Evolutionary conservation across 192 early-diverging fungal genomes (phyloP).

Genomic region (Cladochytrium replicatum): DNA sequence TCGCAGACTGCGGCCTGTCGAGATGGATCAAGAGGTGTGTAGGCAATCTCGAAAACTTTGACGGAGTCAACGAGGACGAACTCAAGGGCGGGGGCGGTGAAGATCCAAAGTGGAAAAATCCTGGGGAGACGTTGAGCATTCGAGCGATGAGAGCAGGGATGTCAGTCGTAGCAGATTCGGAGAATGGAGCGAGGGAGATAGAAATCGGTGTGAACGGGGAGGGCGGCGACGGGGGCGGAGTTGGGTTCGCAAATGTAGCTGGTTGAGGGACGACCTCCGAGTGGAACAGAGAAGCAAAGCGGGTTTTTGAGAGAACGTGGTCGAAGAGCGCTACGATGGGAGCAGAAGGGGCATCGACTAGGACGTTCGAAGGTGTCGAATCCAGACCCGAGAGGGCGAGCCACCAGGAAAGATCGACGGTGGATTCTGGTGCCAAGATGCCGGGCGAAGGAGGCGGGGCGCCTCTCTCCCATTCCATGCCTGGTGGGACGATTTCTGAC

Average conservation of each 20-base stretch:
- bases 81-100: neutral
- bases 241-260: too few species aligned
- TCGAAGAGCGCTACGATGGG: too few species aligned
- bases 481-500: neutral
- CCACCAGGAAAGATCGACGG: too few species aligned
- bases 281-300: conserved; percentile 22
- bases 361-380: neutral
- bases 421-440: conserved; percentile 11
- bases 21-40: conserved; percentile 22
- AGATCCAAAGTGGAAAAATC: conserved; percentile 22
- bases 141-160: conserved; percentile 15
- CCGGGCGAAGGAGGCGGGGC: neutral
- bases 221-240: neutral
- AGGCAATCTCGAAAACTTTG: too few species aligned
- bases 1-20: neutral
- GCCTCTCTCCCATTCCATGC: neutral
- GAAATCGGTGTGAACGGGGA: neutral
- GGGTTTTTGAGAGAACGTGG: conserved; percentile 9
- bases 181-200: conserved; percentile 1
- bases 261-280: conserved; percentile 2
- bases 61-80: conserved; percentile 21
- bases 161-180: conserved; percentile 9
- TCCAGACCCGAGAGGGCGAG: neutral
- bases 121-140: conserved; percentile 18
- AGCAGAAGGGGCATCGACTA: neutral